phyloP scores from a whole-genome alignment of 2,329 filamentous ascomycete genomes.

The Botrytis paeoniae region DNA sequence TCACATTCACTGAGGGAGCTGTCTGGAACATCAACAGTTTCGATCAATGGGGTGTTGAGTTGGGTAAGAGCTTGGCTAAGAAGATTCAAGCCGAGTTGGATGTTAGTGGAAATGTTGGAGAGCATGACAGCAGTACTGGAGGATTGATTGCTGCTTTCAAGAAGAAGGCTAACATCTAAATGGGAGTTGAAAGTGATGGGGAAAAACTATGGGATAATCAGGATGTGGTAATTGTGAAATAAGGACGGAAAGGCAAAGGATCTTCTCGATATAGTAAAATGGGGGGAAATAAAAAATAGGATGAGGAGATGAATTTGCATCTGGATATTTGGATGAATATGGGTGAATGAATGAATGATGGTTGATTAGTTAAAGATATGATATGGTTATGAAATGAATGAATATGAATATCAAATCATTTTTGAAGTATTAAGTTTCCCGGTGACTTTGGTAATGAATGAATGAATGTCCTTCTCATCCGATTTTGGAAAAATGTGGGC shows the following conservation, averaged over 20 bases:
- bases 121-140: conserved; percentile 84
- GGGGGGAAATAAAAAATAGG: neutral
- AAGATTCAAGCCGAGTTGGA: conserved; percentile 86
- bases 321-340: neutral
- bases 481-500: neutral
- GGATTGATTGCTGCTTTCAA: conserved; percentile 92
- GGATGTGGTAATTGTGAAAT: conserved; percentile 1
- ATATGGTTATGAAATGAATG: neutral
- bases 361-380: conserved; percentile 11
- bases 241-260: neutral
- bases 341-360: neutral
- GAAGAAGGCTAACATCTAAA: conserved; percentile 46
- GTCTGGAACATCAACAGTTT: conserved; percentile 99
- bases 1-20: conserved; percentile 96
- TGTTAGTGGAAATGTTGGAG: conserved; percentile 63
- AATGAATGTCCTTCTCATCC: neutral
- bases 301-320: neutral
- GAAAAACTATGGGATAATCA: neutral
- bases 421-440: neutral
- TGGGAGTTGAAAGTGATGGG: neutral
- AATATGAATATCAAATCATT: neutral
- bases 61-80: conserved; percentile 95
- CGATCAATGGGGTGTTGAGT: conserved; percentile 98
- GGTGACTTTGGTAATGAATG: neutral
- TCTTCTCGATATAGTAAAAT: neutral